Evolutionary conservation across 164 flowering plant genomes (phyloP).

Genomic region (Nymphaea thermarum): DNA sequence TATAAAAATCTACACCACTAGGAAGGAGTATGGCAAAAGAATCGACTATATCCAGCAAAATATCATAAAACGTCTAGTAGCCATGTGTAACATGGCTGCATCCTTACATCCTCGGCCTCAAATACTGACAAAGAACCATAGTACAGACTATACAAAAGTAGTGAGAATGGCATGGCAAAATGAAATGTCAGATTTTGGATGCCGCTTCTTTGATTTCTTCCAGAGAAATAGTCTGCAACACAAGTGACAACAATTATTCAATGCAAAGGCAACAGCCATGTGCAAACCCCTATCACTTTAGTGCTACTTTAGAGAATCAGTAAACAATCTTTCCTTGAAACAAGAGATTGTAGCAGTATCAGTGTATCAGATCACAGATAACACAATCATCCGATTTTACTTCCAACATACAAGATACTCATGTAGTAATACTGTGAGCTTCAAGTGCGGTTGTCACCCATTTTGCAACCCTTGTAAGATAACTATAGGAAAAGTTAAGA

Average conservation of each 20-base stretch:
- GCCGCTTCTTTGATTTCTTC: conserved; percentile 76
- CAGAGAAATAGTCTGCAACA: conserved; percentile 48
- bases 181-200: conserved; percentile 32
- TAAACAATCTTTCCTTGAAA: no score
- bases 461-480: no score
- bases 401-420: background rate
- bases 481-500: no score
- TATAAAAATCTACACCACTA: no score
- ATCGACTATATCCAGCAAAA: background rate
- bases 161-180: background rate
- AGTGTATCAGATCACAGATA: background rate
- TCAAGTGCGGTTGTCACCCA: no score
- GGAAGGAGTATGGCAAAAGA: background rate
- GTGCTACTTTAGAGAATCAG: background rate
- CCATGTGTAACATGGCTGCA: background rate
- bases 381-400: background rate
- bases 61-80: background rate
- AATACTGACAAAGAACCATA: background rate
- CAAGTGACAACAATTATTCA: conserved; percentile 1
- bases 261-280: background rate
- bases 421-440: no score
- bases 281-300: no score
- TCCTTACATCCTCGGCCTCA: background rate
- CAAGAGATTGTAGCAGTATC: no score
- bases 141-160: background rate